Conservation (phyloP, 805 yeast species). For the Yamadazyma philogaea region DNA sequence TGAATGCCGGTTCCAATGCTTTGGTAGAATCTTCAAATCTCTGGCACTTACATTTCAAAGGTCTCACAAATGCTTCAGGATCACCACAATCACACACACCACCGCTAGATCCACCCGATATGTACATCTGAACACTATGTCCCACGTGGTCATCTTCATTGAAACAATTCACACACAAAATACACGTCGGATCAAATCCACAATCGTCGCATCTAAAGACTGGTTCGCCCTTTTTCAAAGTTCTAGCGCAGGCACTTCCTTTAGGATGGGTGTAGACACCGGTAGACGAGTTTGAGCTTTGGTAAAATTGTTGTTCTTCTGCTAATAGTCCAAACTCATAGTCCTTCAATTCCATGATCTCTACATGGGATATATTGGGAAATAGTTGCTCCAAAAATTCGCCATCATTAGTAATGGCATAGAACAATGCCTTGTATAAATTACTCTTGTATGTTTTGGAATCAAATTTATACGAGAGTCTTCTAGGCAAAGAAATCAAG, state of each 20-base stretch:
- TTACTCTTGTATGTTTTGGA: conserved; percentile 17
- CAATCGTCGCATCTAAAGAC: conserved; percentile 75
- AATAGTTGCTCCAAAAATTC: conserved; percentile 30
- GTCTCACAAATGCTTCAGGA: conserved; percentile 54
- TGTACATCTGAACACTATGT: conserved; percentile 59
- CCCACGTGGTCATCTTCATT: conserved; percentile 63
- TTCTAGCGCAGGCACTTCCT: conserved; percentile 68
- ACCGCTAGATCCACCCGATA: conserved; percentile 44
- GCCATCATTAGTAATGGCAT: conserved; percentile 38
- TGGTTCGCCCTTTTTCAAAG: conserved; percentile 58
- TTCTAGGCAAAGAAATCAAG: conserved; percentile 25
- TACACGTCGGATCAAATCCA: conserved; percentile 76
- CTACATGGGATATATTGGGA: conserved; percentile 24
- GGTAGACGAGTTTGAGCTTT: conserved; percentile 1
- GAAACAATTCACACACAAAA: conserved; percentile 70
- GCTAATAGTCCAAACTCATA: conserved; percentile 3
- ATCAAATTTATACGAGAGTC: conserved; percentile 14
- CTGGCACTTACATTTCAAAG: conserved; percentile 50
- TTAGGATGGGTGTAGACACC: conserved; percentile 40
- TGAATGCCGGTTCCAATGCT: conserved; percentile 14
- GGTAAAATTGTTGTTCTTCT: conserved; percentile 13
- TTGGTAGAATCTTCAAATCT: conserved; percentile 3
- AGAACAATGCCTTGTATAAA: conserved; percentile 29
- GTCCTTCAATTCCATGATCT: conserved; percentile 14
- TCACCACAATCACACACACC: conserved; percentile 80